phyloP scores from a whole-genome alignment of 2,329 filamentous ascomycete species.

The Fusarium humuli region DNA sequence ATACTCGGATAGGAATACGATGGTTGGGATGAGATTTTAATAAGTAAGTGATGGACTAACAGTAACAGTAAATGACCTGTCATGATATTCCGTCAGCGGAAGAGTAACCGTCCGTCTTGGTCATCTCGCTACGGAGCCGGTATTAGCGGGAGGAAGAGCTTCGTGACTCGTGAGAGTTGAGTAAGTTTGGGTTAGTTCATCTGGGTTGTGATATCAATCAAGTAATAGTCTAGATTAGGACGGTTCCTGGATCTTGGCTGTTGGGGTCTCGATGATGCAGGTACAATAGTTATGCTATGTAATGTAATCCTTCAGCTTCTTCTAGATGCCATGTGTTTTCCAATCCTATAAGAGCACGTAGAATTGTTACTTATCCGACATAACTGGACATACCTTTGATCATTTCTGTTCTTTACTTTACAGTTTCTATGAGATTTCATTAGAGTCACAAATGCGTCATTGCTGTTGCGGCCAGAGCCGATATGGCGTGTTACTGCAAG shows the following conservation, averaged over 20 bases:
- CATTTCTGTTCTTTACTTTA: background rate
- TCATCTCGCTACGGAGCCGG: constrained; percentile 17
- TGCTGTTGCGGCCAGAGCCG: background rate
- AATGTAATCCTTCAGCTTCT: background rate
- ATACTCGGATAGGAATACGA: constrained; percentile 3
- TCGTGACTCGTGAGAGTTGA: background rate
- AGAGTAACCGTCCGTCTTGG: constrained; percentile 5
- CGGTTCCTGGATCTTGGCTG: constrained; percentile 10
- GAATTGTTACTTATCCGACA: background rate
- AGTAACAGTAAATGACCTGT: background rate
- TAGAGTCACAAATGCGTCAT: background rate
- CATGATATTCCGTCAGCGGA: constrained; percentile 13
- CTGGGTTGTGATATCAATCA: background rate
- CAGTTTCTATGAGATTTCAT: background rate
- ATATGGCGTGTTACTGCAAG: constrained; percentile 31
- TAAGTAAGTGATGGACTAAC: background rate
- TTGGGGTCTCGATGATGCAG: constrained; percentile 29
- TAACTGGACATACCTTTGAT: background rate
- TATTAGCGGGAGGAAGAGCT: background rate
- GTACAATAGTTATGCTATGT: constrained; percentile 6
- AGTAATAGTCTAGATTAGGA: constrained; percentile 1
- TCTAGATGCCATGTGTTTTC: background rate
- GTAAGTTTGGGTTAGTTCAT: constrained; percentile 3
- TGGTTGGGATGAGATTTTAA: background rate
- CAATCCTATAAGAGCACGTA: background rate